These are phyloP conservation scores for Vigna radiata DNA, from an alignment of 306 rosid genomes.

Conservation along the genomic window DNA sequence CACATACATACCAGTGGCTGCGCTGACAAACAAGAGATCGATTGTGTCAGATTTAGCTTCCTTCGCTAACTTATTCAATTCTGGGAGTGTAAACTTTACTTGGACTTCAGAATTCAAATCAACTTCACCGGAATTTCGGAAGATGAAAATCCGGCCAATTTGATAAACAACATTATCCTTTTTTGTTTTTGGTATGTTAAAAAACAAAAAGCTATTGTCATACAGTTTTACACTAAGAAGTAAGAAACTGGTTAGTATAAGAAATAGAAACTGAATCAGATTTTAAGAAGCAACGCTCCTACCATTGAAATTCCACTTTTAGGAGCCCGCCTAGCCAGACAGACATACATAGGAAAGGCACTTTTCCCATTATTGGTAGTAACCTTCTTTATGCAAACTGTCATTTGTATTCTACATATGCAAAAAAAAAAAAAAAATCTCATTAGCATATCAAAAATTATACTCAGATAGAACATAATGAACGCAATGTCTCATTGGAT, in stretches of 20 bases:
- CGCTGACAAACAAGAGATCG: slow-evolving; percentile 70
- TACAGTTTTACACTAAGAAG: not conserved
- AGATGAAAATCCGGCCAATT: slow-evolving; percentile 64
- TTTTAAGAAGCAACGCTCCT: slow-evolving; percentile 21
- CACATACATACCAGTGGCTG: slow-evolving; percentile 62
- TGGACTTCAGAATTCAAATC: slow-evolving; percentile 59
- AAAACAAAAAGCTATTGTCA: not conserved
- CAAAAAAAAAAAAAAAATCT: slow-evolving; percentile 39
- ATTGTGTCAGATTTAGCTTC: slow-evolving; percentile 74
- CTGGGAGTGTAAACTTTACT: slow-evolving; percentile 78
- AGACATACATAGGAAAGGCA: slow-evolving; percentile 67
- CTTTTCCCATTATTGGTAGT: slow-evolving; percentile 45
- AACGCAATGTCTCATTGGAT: not conserved
- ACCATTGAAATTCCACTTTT: slow-evolving; percentile 65
- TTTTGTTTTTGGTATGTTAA: slow-evolving; percentile 14
- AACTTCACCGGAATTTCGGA: slow-evolving; percentile 50
- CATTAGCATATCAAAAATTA: slow-evolving; percentile 15
- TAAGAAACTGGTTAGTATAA: not conserved
- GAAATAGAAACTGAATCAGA: slow-evolving; percentile 11
- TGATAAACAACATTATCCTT: slow-evolving; percentile 68
- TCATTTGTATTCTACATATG: slow-evolving; percentile 74
- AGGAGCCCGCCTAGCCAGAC: slow-evolving; percentile 71
- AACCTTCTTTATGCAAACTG: slow-evolving; percentile 50
- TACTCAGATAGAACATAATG: not conserved
- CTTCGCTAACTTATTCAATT: slow-evolving; percentile 64